These are phyloP conservation scores for Tubosaeta sp. DNA, from an alignment of 768 basidiomycete genomes.

Conservation along the genomic window DNA sequence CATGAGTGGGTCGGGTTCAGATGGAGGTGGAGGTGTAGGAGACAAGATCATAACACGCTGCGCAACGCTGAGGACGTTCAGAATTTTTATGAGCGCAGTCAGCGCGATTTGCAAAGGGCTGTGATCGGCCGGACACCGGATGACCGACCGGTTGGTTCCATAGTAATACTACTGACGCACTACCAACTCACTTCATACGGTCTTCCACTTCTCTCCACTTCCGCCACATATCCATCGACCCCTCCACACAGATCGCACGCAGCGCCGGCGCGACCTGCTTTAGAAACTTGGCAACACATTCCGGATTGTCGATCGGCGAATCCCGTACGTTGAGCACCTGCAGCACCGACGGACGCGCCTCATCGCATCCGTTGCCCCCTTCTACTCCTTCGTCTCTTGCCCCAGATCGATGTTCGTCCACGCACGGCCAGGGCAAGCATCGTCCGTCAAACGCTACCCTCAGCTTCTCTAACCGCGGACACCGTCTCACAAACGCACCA, in stretches of 20 bases:
- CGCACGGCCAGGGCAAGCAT: neutral
- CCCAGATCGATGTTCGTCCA: neutral
- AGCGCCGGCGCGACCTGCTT: conserved; percentile 21
- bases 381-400: neutral
- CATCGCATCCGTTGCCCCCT: no score
- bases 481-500: no score
- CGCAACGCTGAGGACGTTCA: no score
- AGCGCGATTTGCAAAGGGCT: neutral
- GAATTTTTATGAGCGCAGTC: no score
- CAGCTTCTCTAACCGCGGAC: no score
- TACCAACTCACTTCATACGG: conserved; percentile 5
- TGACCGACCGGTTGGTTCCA: no score
- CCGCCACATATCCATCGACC: conserved; percentile 25
- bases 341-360: neutral
- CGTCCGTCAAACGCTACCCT: conserved; percentile 22
- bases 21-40: conserved; percentile 11
- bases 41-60: conserved; percentile 16
- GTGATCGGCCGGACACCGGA: neutral
- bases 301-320: conserved; percentile 24
- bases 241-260: conserved; percentile 24
- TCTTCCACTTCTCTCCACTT: conserved; percentile 15
- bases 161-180: no score
- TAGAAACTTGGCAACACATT: conserved; percentile 20
- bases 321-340: conserved; percentile 27
- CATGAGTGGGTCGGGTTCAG: neutral